These are phyloP conservation scores for Erodium trifolium DNA, from an alignment of 441 rosid genomes.

Conservation along the genomic window DNA sequence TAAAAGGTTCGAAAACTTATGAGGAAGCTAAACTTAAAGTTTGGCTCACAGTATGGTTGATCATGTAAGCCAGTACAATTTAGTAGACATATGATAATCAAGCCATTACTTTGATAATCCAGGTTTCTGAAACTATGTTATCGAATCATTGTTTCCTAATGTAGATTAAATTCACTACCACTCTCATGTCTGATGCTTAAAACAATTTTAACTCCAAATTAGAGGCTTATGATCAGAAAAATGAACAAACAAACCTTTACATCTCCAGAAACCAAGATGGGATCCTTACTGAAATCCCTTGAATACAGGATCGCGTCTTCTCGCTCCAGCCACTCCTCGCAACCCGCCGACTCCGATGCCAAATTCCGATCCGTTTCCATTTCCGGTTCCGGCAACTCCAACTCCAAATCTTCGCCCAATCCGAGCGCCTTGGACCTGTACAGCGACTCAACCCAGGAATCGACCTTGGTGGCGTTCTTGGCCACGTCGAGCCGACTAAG, in stretches of 20 bases:
- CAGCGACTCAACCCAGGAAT: slow-evolving; percentile 43
- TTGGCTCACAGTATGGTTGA: neutral
- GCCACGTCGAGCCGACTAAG: slow-evolving; percentile 78
- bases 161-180: neutral
- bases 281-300: slow-evolving; percentile 61
- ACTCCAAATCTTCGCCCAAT: slow-evolving; percentile 14
- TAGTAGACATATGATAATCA: neutral
- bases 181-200: neutral
- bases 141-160: neutral
- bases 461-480: slow-evolving; percentile 48
- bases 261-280: slow-evolving; percentile 46
- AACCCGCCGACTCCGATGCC: slow-evolving; percentile 23
- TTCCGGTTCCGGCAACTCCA: neutral
- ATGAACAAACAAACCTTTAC: slow-evolving; percentile 37
- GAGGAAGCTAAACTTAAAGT: neutral
- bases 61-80: neutral
- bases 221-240: neutral
- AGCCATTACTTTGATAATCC: neutral
- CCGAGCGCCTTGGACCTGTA: neutral
- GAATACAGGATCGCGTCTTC: slow-evolving; percentile 51
- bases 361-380: too few species aligned
- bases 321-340: slow-evolving; percentile 73
- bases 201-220: neutral
- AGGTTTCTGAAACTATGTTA: neutral
- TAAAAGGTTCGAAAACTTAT: neutral